Base-by-base conservation (phyloP, 257 asterid species). In the Petrea volubilis region DNA sequence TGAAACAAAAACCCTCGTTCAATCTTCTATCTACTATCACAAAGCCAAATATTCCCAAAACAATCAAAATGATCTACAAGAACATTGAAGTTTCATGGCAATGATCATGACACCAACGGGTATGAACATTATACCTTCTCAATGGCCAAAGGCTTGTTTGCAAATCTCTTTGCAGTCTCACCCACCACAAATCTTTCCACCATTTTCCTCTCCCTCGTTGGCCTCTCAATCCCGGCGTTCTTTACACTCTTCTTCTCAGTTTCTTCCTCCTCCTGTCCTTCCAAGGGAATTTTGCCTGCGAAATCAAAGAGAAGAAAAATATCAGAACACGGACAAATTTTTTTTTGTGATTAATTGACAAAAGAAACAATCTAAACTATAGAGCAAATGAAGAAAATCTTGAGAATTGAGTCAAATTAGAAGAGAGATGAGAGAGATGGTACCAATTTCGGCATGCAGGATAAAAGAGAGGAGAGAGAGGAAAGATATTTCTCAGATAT, bases 191-290 rank as follows among this genome's bases (percentile, higher is more conserved):
- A 93, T 28, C 98, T 81, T 24, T 88, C 96, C 33, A 93, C 97
- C 3, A 78, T 82, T 72, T 87, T 93, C 91, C 97, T 90, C 77
- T 93, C 96, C 82, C 98, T 88, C 0, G 91, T 81, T 1, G 98
- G 97, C 82, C 98, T 82, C 29, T 85, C 87, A 20, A 75, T 82
- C 84, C 84, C 0, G 82, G 84, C 6, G 87, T 80, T 67, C 63
- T 83, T 2, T 72, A 68, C 81, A 27, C 61, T 52, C 70, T 70
- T 64, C 59, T 78, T 56, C 70, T 60, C 75, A 6, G 8, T 64
- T 53, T 68, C 58, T 49, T 65, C 78, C 46, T 43, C 81, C 63
- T 73, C 73, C 3, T 46, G 25, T 27, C 41, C 41, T 21, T 67
- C n/a, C n/a, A n/a, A n/a, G n/a, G n/a, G n/a, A n/a, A n/a, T n/a